phyloP scores from a whole-genome alignment of 768 basidiomycete genomes.

The Russula vinacea region DNA sequence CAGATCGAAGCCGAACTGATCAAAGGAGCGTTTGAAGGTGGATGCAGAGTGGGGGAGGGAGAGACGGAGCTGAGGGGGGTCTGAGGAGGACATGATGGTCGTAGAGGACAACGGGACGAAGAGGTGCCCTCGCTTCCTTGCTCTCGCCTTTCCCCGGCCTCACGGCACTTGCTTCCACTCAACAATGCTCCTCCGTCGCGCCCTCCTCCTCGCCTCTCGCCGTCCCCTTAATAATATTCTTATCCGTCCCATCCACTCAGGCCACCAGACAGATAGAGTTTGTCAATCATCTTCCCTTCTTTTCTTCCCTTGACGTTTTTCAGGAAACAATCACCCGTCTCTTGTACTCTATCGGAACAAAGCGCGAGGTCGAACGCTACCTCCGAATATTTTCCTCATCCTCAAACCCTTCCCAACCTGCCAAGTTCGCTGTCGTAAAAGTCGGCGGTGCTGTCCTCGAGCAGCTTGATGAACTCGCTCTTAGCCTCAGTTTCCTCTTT shows the following conservation, averaged over 20 bases:
- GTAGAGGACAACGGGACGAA: conserved; percentile 21
- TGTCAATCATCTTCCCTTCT: conserved; percentile 31
- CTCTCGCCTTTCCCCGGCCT: conserved; percentile 3
- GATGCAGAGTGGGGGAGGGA: conserved; percentile 49
- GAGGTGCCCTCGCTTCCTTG: background rate
- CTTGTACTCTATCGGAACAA: conserved; percentile 94
- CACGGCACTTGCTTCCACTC: background rate
- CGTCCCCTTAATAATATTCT: conserved; percentile 38
- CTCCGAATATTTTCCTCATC: conserved; percentile 97
- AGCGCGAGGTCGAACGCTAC: conserved; percentile 97
- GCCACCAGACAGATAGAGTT: conserved; percentile 74
- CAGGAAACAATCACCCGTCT: conserved; percentile 97
- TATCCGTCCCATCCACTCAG: conserved; percentile 47
- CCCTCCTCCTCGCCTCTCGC: conserved; percentile 46
- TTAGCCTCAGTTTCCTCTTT: conserved; percentile 94
- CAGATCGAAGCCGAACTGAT: conserved; percentile 56
- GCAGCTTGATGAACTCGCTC: conserved; percentile 88
- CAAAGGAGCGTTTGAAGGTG: conserved; percentile 59
- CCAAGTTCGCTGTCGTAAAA: conserved; percentile 97
- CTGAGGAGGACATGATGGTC: conserved; percentile 33
- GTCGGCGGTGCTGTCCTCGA: conserved; percentile 94
- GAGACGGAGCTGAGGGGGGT: conserved; percentile 53
- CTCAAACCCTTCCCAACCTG: conserved; percentile 82
- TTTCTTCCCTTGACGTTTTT: conserved; percentile 2
- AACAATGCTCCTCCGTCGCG: conserved; percentile 43